These are phyloP conservation scores for Pochonia chlamydosporia DNA, from an alignment of 2,329 filamentous ascomycete genomes.

Conservation along the genomic window DNA sequence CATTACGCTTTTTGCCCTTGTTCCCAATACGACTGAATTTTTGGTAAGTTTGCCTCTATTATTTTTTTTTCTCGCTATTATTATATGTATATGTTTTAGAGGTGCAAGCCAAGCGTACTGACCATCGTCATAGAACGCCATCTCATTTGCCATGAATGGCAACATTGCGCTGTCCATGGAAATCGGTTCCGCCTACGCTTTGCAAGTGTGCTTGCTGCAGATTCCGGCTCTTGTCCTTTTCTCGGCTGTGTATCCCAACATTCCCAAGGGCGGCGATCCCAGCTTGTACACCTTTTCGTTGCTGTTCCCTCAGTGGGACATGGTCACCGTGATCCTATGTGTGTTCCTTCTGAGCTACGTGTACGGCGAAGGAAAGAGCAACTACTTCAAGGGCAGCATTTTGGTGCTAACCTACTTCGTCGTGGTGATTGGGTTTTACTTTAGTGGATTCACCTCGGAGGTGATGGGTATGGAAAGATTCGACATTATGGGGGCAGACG, in stretches of 20 bases:
- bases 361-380: conserved; percentile 98
- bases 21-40: conserved; percentile 98
- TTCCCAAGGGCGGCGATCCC: conserved; percentile 30
- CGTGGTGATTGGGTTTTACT: conserved; percentile 86
- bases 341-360: conserved; percentile 96
- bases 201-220: conserved; percentile 93
- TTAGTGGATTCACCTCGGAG: conserved; percentile 55
- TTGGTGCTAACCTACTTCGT: conserved; percentile 89
- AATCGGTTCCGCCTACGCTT: conserved; percentile 92
- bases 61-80: neutral
- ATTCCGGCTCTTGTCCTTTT: conserved; percentile 90
- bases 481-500: conserved; percentile 46
- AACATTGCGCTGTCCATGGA: conserved; percentile 99
- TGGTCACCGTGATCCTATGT: conserved; percentile 93
- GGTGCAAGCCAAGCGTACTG: too few relatives aligned
- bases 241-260: conserved; percentile 64
- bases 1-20: conserved; percentile 91
- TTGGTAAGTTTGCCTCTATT: conserved; percentile 53
- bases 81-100: too few relatives aligned
- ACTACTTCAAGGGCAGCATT: conserved; percentile 99
- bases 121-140: conserved; percentile 66
- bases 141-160: conserved; percentile 98
- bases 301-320: conserved; percentile 98
- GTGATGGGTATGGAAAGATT: conserved; percentile 42
- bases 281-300: conserved; percentile 69